These are phyloP conservation scores for Solanum medicagineum DNA, from an alignment of 257 asterid species.

Conservation along the genomic window DNA sequence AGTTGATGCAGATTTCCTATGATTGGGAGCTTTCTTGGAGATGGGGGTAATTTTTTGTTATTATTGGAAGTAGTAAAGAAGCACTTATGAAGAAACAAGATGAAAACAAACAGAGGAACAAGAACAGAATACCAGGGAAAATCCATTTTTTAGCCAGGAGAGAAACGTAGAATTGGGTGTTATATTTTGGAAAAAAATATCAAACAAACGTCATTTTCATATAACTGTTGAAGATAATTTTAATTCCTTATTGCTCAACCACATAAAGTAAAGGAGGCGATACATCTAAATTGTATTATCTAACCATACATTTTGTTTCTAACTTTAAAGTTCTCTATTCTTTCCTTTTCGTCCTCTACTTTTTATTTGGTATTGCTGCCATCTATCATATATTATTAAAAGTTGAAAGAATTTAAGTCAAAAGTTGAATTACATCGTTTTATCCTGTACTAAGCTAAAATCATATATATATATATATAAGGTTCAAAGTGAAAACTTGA, in stretches of 20 bases:
- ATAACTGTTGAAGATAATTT: not conserved
- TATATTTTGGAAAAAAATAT: not conserved
- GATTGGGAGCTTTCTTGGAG: conserved; percentile 41
- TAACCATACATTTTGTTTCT: not conserved
- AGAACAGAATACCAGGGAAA: not conserved
- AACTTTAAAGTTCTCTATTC: not conserved
- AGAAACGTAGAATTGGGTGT: not conserved
- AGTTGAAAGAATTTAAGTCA: too few relatives aligned
- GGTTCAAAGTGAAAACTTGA: too few relatives aligned
- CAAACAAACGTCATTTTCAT: not conserved
- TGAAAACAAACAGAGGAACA: not conserved
- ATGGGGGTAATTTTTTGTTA: conserved; percentile 20
- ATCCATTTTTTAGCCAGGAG: not conserved
- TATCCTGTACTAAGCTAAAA: too few relatives aligned
- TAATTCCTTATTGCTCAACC: not conserved
- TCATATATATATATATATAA: too few relatives aligned
- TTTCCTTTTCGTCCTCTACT: not conserved
- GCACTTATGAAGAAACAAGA: not conserved
- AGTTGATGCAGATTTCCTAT: conserved; percentile 51
- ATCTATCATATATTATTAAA: too few relatives aligned
- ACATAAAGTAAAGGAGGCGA: not conserved
- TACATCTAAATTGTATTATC: not conserved
- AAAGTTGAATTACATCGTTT: too few relatives aligned
- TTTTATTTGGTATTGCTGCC: too few relatives aligned
- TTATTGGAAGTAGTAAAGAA: not conserved